Conservation (phyloP, 352 stramenopile species). For the Saprolegnia parasitica region DNA sequence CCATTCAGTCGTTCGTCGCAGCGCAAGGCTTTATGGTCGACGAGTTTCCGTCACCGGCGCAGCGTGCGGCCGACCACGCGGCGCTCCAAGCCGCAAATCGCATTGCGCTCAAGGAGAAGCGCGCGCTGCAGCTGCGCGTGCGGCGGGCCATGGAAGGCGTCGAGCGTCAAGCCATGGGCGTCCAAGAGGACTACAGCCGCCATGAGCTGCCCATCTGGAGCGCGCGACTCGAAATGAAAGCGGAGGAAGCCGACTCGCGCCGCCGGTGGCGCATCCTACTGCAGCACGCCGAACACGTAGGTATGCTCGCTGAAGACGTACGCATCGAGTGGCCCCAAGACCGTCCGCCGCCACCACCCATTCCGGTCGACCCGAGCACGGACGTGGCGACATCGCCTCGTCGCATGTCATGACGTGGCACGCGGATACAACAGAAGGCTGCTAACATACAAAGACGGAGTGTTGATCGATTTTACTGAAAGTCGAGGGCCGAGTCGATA, state of each 20-base stretch:
- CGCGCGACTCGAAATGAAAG: background rate
- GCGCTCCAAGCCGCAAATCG: background rate
- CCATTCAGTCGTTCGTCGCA: conserved; percentile 40
- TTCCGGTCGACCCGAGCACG: background rate
- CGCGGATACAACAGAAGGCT: background rate
- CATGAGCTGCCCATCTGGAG: background rate
- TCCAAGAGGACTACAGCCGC: background rate
- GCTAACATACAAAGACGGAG: conserved; percentile 7
- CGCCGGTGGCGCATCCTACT: background rate
- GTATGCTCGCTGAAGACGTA: background rate
- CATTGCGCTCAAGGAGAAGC: conserved; percentile 23
- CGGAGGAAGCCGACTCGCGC: background rate
- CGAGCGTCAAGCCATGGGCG: background rate
- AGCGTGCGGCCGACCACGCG: background rate
- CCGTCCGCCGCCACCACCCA: background rate
- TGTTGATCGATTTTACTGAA: conserved; percentile 30
- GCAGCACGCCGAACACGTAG: background rate
- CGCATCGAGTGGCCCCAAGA: background rate
- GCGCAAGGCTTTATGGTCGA: conserved; percentile 63
- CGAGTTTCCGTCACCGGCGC: conserved; percentile 8
- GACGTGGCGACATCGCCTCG: background rate
- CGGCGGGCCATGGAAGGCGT: conserved; percentile 17
- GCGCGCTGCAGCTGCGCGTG: conserved; percentile 20
- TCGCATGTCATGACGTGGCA: background rate
- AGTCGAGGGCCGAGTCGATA: conserved; percentile 60